Conservation (phyloP, 2,329 filamentous ascomycete species). For the Aspergillus udagawae region DNA sequence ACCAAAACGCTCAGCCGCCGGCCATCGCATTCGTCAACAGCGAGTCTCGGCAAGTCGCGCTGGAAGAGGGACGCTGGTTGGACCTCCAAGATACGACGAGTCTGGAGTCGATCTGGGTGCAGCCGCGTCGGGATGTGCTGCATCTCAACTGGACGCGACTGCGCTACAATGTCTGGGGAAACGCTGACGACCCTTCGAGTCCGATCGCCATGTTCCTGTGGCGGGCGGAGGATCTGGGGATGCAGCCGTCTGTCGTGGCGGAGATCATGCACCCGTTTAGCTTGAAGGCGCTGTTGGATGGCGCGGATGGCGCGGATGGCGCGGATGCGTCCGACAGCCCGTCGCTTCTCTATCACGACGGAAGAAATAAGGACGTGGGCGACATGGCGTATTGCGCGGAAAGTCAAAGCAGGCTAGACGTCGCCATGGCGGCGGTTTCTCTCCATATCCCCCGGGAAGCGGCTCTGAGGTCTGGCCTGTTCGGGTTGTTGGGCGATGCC, state of each 20-base stretch:
- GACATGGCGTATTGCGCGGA: not conserved
- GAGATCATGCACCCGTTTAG: no score
- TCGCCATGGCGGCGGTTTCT: slow-evolving; percentile 1
- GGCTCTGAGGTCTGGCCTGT: not conserved
- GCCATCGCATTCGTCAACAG: not conserved
- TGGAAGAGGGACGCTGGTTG: not conserved
- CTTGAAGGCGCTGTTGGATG: no score
- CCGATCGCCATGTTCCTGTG: no score
- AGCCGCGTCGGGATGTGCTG: not conserved
- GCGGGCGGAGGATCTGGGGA: no score
- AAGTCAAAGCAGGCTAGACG: not conserved
- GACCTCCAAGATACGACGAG: not conserved
- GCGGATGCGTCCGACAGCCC: no score
- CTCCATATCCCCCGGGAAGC: not conserved
- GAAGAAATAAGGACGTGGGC: not conserved
- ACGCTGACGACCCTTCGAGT: no score
- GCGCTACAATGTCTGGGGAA: no score
- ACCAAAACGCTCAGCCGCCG: not conserved
- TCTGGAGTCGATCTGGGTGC: not conserved
- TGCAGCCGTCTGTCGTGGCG: no score
- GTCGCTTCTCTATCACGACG: no score
- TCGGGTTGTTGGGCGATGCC: slow-evolving; percentile 5
- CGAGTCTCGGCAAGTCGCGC: not conserved
- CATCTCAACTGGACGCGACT: slow-evolving; percentile 1
- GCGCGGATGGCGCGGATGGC: no score